phyloP scores from a whole-genome alignment of 148 eudicot genomes.

The Camellia granthamiana region DNA sequence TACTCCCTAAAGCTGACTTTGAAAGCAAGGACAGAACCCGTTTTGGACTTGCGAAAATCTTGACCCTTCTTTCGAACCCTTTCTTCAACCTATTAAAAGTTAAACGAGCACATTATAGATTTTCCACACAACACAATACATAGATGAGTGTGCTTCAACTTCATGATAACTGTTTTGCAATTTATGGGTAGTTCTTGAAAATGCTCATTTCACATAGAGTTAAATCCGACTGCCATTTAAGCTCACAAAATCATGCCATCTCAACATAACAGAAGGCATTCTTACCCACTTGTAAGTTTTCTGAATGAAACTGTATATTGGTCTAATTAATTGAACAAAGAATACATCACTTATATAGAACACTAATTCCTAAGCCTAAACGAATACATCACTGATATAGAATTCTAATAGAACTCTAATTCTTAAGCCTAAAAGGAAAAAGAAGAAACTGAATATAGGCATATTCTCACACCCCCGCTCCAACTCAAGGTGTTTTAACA shows the following conservation, averaged over 20 bases:
- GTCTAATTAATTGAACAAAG: too few species aligned
- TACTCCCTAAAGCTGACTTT: conserved; percentile 99
- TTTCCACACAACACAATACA: neutral
- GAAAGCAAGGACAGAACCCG: conserved; percentile 87
- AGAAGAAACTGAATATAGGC: too few species aligned
- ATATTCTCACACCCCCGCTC: too few species aligned
- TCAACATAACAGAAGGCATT: neutral
- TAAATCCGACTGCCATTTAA: neutral
- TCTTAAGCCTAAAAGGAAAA: too few species aligned
- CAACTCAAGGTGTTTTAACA: too few species aligned
- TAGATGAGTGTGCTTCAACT: neutral
- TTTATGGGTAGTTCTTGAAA: neutral
- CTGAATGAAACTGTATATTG: too few species aligned
- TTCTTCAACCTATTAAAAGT: conserved; percentile 65
- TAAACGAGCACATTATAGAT: conserved; percentile 22
- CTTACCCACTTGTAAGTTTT: neutral
- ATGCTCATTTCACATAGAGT: neutral
- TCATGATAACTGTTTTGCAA: neutral
- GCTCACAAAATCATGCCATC: neutral
- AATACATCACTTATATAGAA: too few species aligned
- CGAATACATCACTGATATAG: too few species aligned
- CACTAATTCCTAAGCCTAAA: too few species aligned
- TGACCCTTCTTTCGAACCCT: conserved; percentile 82
- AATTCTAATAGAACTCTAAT: too few species aligned
- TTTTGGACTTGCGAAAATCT: conserved; percentile 68